Evolutionary conservation across 441 rosid genomes (phyloP), one percentile per base, ranked within the genome.

Genomic region (Caryocar brasiliense): DNA sequence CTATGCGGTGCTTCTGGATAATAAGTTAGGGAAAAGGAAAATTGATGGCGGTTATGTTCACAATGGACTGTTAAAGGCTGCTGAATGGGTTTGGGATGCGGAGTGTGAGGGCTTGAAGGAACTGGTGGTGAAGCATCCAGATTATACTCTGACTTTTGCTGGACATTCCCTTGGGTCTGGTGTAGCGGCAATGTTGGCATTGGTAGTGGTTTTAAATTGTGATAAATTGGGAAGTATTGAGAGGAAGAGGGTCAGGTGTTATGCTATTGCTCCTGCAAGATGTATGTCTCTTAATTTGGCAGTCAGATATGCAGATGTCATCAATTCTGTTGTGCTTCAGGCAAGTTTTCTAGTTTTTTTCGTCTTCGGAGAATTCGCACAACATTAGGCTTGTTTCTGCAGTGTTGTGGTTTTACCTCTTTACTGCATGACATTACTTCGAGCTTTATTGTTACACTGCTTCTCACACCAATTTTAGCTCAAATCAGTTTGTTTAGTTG

Each of bases 81-180:
- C 95, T 2, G 80, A 62, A 8, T 79, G 83, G 76, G 77, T 86
- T 53, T 73, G 86, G 46, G 89, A 90, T 41, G 75, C 77, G 7
- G 98, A 90, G 54, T 67, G 78, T 60, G 78, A 79, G 5, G 66
- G 79, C 42, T 67, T 90, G 71, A 82, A 62, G 64, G 80, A 81
- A 6, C 34, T 80, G 60, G 72, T 86, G 20, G 75, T 61, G 56
- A 73, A 58, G 62, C 65, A 79, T 73, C 79, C 86, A 39, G 66
- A 77, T 46, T 90, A 86, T 58, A 86, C 82, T 15, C 62, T 90
- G 60, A 90, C 87, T 34, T 90, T 90, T 58, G 72, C 84, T 0
- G 98, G 96, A n/a, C 98, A 90, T 70, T 84, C 98, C 19, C 81
- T 90, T 10, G 96, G 98, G n/a, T 80, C 96, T 6, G 96, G 96